Conservation (phyloP, 108 stramenopile genomes). For the Cylindrotheca closterium region DNA sequence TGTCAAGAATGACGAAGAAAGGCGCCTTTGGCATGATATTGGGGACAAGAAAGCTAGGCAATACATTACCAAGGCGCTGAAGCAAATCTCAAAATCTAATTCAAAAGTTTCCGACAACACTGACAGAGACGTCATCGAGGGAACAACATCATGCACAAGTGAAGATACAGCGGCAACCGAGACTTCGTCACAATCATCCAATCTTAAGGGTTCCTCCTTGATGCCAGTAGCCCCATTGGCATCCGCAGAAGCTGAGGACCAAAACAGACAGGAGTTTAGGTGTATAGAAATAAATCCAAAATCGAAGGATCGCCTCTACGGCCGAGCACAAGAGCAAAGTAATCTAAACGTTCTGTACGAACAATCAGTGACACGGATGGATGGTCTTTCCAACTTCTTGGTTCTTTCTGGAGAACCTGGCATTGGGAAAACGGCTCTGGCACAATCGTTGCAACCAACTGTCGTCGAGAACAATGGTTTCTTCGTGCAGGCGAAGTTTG, state of each 20-base stretch:
- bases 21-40: neutral
- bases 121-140: neutral
- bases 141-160: neutral
- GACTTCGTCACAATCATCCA: neutral
- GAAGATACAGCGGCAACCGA: neutral
- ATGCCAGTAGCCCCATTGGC: neutral
- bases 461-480: conserved; percentile 7
- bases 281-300: too few relatives aligned
- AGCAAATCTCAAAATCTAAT: neutral
- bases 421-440: conserved; percentile 18
- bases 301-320: neutral
- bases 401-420: conserved; percentile 10
- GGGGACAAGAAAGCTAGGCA: neutral
- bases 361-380: neutral
- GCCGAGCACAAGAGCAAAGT: neutral
- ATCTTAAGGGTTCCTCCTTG: neutral
- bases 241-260: neutral
- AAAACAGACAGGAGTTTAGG: neutral
- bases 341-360: neutral
- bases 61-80: neutral
- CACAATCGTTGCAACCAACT: neutral
- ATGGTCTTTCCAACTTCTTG: neutral
- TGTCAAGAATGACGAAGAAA: neutral
- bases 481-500: conserved; percentile 18
- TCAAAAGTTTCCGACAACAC: neutral